A percentile compares a stretch with the other conserved stretches of the same genome.
phyloP scores from a whole-genome alignment of 208 protist species.

The Leishmania arabica region DNA sequence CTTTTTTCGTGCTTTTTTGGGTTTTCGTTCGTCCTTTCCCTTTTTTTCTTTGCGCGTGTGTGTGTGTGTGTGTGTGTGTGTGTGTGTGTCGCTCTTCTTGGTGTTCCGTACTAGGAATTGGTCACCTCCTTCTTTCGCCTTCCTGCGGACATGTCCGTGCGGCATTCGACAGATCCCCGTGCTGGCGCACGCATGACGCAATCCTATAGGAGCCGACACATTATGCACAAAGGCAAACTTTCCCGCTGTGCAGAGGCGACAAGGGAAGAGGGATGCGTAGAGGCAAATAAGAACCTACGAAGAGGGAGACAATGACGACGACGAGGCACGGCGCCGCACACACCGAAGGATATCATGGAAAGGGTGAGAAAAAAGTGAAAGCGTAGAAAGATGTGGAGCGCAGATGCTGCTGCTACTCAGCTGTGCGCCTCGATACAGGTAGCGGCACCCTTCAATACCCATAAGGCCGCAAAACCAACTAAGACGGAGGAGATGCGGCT shows the following conservation, averaged over 20 bases:
- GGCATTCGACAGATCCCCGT: background rate
- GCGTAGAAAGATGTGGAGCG: background rate
- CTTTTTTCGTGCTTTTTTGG: background rate
- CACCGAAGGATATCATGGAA: background rate
- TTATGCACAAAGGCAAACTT: background rate
- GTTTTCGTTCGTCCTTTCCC: background rate
- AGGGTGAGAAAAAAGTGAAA: slow-evolving; percentile 9
- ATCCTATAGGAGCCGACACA: background rate
- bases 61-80: too few species aligned
- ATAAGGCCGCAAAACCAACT: background rate
- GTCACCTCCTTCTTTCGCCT: background rate
- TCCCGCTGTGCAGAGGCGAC: background rate
- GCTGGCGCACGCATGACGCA: background rate
- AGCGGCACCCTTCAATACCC: background rate
- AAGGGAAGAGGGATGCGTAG: background rate
- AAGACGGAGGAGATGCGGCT: background rate
- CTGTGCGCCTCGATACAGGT: background rate
- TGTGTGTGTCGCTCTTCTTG: background rate
- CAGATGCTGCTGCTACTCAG: background rate
- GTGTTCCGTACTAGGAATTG: background rate
- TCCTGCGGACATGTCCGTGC: background rate
- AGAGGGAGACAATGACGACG: background rate
- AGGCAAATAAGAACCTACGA: background rate
- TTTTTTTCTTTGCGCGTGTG: background rate
- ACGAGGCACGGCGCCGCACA: background rate